A percentile compares a stretch with the other conserved stretches of the same genome.
These are phyloP conservation scores for Tritrichomonas foetus DNA, from an alignment of 208 protist genomes.

Conservation along the genomic window DNA sequence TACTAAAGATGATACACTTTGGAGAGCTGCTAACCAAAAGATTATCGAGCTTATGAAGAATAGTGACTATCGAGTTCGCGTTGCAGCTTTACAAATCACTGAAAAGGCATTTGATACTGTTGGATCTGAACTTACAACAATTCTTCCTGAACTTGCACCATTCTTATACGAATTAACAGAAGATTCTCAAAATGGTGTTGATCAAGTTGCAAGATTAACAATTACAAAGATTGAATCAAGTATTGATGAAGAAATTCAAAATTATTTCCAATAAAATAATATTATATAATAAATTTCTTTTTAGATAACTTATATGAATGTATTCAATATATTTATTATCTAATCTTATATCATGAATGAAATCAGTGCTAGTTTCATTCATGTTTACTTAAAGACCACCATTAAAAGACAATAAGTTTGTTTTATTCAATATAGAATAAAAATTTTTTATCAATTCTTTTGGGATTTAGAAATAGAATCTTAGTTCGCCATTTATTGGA, in stretches of 20 bases:
- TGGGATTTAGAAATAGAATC: too few relatives aligned
- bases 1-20: not conserved
- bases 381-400: too few relatives aligned
- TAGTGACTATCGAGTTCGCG: not conserved
- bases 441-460: too few relatives aligned
- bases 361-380: too few relatives aligned
- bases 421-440: too few relatives aligned
- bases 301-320: too few relatives aligned
- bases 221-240: not conserved
- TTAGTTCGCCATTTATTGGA: too few relatives aligned
- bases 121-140: not conserved
- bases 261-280: not conserved
- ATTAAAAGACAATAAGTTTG: too few relatives aligned
- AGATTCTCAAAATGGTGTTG: not conserved
- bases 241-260: not conserved
- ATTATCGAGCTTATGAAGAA: not conserved
- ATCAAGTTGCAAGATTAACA: not conserved
- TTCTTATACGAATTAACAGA: not conserved
- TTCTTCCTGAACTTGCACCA: not conserved
- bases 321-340: too few relatives aligned
- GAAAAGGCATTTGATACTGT: not conserved
- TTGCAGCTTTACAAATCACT: not conserved
- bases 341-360: too few relatives aligned
- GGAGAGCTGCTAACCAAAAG: not conserved
- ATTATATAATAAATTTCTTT: not conserved